These are phyloP conservation scores for Yarrowia deformans DNA, from an alignment of 805 yeast genomes.

Conservation along the genomic window DNA sequence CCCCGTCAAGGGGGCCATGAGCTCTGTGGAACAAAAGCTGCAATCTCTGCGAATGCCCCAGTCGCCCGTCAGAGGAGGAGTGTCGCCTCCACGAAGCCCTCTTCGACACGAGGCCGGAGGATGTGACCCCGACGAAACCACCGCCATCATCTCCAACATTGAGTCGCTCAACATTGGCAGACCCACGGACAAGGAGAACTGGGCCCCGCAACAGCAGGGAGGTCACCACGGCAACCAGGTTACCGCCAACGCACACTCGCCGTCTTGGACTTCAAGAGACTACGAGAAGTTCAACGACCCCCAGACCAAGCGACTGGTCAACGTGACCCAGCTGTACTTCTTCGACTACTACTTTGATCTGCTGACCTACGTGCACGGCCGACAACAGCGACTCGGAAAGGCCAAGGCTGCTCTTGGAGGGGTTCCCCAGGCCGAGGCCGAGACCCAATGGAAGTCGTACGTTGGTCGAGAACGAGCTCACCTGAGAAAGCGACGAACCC, in stretches of 20 bases:
- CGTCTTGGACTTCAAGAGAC: slow-evolving; percentile 43
- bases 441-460: slow-evolving; percentile 77
- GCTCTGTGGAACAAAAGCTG: slow-evolving; percentile 36
- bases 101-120: slow-evolving; percentile 28
- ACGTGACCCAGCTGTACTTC: slow-evolving; percentile 92
- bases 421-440: slow-evolving; percentile 53
- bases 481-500: slow-evolving; percentile 85
- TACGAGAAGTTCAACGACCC: slow-evolving; percentile 61
- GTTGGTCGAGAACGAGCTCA: slow-evolving; percentile 82
- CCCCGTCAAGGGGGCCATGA: slow-evolving; percentile 36
- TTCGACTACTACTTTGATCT: slow-evolving; percentile 95
- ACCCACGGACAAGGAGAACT: slow-evolving; percentile 32
- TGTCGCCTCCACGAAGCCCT: slow-evolving; percentile 34
- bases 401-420: slow-evolving; percentile 60
- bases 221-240: slow-evolving; percentile 40
- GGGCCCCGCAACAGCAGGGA: slow-evolving; percentile 26
- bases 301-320: slow-evolving; percentile 83
- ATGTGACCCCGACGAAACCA: slow-evolving; percentile 42
- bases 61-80: slow-evolving; percentile 20
- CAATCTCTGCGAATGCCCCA: slow-evolving; percentile 38
- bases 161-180: slow-evolving; percentile 40
- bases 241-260: slow-evolving; percentile 24
- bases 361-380: slow-evolving; percentile 87
- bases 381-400: slow-evolving; percentile 80
- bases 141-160: slow-evolving; percentile 43